Conservation (phyloP, 306 rosid genomes). For the Casuarina cunninghamiana region DNA sequence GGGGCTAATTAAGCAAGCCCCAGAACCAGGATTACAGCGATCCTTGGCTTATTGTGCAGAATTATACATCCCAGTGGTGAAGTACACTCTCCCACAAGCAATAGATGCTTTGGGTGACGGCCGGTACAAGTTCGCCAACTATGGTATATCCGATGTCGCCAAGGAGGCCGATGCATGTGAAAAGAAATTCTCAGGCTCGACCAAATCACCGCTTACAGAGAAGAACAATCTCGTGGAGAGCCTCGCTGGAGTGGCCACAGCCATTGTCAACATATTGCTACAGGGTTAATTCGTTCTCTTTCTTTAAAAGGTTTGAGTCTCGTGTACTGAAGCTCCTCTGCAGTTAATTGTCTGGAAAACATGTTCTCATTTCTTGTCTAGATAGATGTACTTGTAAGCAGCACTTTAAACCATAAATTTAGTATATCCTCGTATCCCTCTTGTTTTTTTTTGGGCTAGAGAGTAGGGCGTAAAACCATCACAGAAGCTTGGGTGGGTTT, state of each 20-base stretch:
- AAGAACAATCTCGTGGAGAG: conserved; percentile 50
- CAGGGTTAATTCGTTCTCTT: conserved; percentile 34
- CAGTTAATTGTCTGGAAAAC: conserved; percentile 20
- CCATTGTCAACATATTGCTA: conserved; percentile 50
- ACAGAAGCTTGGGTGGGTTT: background rate
- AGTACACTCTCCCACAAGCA: conserved; percentile 73
- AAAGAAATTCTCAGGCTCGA: conserved; percentile 50
- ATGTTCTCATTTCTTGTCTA: conserved; percentile 16
- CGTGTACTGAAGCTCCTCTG: background rate
- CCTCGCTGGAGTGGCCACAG: conserved; percentile 59
- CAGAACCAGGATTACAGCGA: conserved; percentile 50
- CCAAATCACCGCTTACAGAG: conserved; percentile 46
- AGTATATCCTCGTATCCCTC: background rate
- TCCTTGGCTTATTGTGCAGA: conserved; percentile 78
- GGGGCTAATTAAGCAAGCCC: conserved; percentile 38
- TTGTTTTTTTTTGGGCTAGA: conserved; percentile 6
- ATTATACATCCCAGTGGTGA: conserved; percentile 72
- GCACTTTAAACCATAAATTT: conserved; percentile 18
- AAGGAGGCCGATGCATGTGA: conserved; percentile 65
- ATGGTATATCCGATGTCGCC: conserved; percentile 63
- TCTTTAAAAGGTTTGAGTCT: background rate
- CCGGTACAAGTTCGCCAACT: conserved; percentile 65
- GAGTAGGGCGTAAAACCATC: background rate
- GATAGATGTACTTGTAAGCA: conserved; percentile 28
- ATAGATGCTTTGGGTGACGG: conserved; percentile 64